Evolutionary conservation across 2,329 filamentous ascomycete species (phyloP), one percentile per base, ranked within the genome.

Genomic region (Penicillium sp.): DNA sequence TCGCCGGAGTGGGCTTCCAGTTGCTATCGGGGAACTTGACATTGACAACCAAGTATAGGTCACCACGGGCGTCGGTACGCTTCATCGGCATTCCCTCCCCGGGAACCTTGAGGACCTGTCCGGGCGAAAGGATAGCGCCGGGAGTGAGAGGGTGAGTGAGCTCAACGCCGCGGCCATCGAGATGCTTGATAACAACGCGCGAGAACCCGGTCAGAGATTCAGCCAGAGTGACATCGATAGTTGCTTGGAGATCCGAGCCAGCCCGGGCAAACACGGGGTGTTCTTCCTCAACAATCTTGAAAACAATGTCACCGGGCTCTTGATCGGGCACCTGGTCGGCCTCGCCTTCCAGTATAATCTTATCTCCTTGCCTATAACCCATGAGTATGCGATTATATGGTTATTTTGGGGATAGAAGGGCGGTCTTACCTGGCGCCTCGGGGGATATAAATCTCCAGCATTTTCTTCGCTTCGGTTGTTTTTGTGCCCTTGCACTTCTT

Each of bases 401-500:
- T 9, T 5, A 19, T 4, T 19, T 6, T 7, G 18, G 13, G 5
- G 43, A 27, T 35, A 38, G 27, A 47, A 40, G 27, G 16, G 2
- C 11, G 13, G 9, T 63, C 75, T 52, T 65, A 87, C 79, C 84
- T 84, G 36, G 89, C 88, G 43, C 93, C 93, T 48, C 89, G 85
- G 9, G 93, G 91, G 56, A 99, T 96, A 77, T 97, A 97, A 48
- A 99, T 87, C 76, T 99, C 94, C 57, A 99, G 80, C 3, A 93
- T 89, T 78, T 97, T 99, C 75, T 90, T 94, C 75, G 94, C 89
- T 67, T 91, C 88, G 41, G 86, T 85, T 13, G 90, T 91, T 59
- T 90, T 84, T 74, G 89, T 90, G 68, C 94, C 94, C 78, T 97
- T 97, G 84, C 94, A 99, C 80, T 94, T 97, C 81, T 96, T 96